Evolutionary conservation across 768 basidiomycete species (phyloP).

Genomic region (Clathrus columnatus): DNA sequence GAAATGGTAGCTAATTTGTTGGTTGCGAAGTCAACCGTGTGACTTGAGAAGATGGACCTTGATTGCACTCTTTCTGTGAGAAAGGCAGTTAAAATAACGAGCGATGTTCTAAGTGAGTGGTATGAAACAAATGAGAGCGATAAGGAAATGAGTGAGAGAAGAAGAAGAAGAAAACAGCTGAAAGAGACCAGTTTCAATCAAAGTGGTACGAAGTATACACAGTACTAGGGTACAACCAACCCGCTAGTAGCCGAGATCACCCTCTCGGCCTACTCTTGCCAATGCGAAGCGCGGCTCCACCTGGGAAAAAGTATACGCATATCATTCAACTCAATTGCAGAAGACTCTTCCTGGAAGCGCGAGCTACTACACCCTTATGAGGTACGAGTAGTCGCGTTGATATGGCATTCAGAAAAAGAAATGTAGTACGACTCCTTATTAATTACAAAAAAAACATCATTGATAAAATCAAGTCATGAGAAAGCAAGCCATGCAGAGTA

Average conservation of each 20-base stretch:
- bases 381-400: too few species aligned
- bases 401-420: not conserved
- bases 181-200: not conserved
- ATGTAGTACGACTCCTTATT: not conserved
- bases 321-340: not conserved
- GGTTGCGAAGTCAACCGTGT: not conserved
- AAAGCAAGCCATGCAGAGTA: not conserved
- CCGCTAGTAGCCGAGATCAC: not conserved
- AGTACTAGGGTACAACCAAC: too few species aligned
- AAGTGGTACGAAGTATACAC: not conserved
- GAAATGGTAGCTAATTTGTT: not conserved
- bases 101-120: too few species aligned
- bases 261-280: not conserved
- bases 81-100: not conserved
- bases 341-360: too few species aligned
- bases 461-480: not conserved
- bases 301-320: not conserved
- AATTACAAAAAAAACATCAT: not conserved
- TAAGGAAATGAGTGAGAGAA: not conserved
- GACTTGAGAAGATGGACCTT: not conserved
- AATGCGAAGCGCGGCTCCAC: not conserved
- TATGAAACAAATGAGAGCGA: not conserved
- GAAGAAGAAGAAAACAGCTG: not conserved
- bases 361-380: too few species aligned
- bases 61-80: not conserved